These are phyloP conservation scores for Wickerhamomyces rabaulensis DNA, from an alignment of 805 yeast species.

Conservation along the genomic window DNA sequence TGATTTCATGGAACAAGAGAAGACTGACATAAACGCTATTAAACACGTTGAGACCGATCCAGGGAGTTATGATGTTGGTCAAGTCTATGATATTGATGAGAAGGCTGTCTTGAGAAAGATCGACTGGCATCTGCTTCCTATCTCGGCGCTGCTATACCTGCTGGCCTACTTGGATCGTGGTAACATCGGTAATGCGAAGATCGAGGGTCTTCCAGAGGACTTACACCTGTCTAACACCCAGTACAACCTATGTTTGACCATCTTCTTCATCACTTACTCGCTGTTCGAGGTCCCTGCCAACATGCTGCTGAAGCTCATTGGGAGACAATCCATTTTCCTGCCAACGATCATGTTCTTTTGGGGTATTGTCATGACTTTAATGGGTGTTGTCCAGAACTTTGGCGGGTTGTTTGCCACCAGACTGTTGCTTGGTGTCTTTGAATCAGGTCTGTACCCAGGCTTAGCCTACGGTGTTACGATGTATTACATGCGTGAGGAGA, in stretches of 20 bases:
- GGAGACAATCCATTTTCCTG: constrained; percentile 10
- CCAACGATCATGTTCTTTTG: constrained; percentile 24
- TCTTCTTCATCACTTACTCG: constrained; percentile 15
- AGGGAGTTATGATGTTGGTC: too few relatives aligned
- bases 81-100: too few relatives aligned
- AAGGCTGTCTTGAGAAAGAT: too few relatives aligned
- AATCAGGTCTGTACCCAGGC: constrained; percentile 21
- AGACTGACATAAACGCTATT: too few relatives aligned
- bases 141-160: constrained; percentile 10
- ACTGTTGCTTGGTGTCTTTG: constrained; percentile 48
- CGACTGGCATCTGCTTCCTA: constrained; percentile 12
- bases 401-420: constrained; percentile 43
- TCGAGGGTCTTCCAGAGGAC: constrained; percentile 6
- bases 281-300: constrained; percentile 17
- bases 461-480: constrained; percentile 18
- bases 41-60: too few relatives aligned
- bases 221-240: constrained; percentile 9
- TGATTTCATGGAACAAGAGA: too few relatives aligned
- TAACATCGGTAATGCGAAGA: constrained; percentile 12
- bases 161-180: constrained; percentile 14
- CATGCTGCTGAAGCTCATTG: constrained; percentile 11
- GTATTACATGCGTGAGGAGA: constrained; percentile 21
- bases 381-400: constrained; percentile 36
- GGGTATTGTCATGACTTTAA: constrained; percentile 15
- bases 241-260: constrained; percentile 10